Percentiles rank a stretch among this genome's conserved stretches.
Conservation (phyloP, 1,284 basidiomycete species). For the Irpex rosettiformis region DNA sequence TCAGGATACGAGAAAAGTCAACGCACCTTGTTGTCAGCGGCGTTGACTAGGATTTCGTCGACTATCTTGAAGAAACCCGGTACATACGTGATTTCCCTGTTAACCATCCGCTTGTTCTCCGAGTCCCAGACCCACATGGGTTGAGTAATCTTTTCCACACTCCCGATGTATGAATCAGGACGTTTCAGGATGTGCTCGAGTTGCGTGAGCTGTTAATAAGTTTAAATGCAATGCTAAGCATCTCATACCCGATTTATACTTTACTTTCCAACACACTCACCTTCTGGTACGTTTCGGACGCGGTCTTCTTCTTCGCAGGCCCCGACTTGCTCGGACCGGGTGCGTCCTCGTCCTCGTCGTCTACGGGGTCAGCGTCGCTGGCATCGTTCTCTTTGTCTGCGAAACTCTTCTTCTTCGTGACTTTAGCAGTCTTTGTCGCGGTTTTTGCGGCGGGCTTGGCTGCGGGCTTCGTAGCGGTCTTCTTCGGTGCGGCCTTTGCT, state of each 20-base stretch:
- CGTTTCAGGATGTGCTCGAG: constrained; percentile 95
- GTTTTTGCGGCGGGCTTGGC: constrained; percentile 35
- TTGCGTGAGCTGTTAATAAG: constrained; percentile 75
- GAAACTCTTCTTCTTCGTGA: constrained; percentile 71
- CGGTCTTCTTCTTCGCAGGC: constrained; percentile 72
- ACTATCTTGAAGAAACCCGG: constrained; percentile 99
- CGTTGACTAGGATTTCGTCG: constrained; percentile 99
- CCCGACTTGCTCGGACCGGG: constrained; percentile 32
- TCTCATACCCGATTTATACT: constrained; percentile 3
- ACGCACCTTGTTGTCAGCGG: constrained; percentile 95
- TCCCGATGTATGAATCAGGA: constrained; percentile 98
- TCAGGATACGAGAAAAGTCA: neutral
- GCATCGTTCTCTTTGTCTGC: constrained; percentile 50
- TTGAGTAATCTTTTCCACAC: constrained; percentile 83
- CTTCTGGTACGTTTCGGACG: constrained; percentile 92
- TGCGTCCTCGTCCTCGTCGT: constrained; percentile 41
- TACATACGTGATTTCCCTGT: constrained; percentile 86
- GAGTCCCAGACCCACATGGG: constrained; percentile 90
- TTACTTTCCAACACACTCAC: constrained; percentile 37
- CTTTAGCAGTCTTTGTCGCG: constrained; percentile 34
- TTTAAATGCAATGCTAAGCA: constrained; percentile 9
- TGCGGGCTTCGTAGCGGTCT: constrained; percentile 26
- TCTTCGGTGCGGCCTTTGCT: constrained; percentile 26
- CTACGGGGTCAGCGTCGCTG: constrained; percentile 45
- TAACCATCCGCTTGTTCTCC: constrained; percentile 75